Evolutionary conservation across 208 protist species (phyloP), one percentile per base, ranked within the genome.

Genomic region (Porcisia deanei): DNA sequence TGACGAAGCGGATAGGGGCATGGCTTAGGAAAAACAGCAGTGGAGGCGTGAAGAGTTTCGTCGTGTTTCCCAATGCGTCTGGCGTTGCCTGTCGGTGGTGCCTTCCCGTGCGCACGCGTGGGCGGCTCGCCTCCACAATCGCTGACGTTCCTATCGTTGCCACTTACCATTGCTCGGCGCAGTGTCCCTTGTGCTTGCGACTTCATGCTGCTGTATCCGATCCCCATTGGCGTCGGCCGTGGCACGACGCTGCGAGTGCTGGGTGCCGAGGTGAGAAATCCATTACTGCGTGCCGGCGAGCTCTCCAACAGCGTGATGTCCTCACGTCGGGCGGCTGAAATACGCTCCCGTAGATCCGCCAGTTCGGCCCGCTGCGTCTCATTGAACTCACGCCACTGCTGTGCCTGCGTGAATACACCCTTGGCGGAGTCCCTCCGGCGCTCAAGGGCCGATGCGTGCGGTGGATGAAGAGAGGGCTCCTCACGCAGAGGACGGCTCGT

Each of bases 361-460:
- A 91, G 76, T 52, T 92, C 85, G 43, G 84, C 76, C 3, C 86
- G 75, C 79, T 92, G 87, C 61, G 78, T 43, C 55, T 92, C 81
- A 71, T 92, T 94, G 76, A 88, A 94, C 25, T 80, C 43, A 1
- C 73, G 73, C 88, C 86, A 91, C 65, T 88, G 68, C 25, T 88
- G 84, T 1, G 66, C 59, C 65, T 86, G 71, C 43, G 55, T 30
- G 12, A 57, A 39, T 5, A 52, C 25, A n/a, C 34, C 68, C n/a
- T 2, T 14, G 54, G 14, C 49, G 6, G 18, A 7, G n/a, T 41
- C 30, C 3, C 45, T 20, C 3, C 18, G 37, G 12, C 3, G 14
- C 49, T n/a, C 25, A 12, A n/a, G 34, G 2, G 30, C 37, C 22
- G 16, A 49, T 41, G 16, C 61, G 41, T 16, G 10, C 75, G 20